phyloP scores from a whole-genome alignment of 106 monocot genomes.

The Allium sativum region DNA sequence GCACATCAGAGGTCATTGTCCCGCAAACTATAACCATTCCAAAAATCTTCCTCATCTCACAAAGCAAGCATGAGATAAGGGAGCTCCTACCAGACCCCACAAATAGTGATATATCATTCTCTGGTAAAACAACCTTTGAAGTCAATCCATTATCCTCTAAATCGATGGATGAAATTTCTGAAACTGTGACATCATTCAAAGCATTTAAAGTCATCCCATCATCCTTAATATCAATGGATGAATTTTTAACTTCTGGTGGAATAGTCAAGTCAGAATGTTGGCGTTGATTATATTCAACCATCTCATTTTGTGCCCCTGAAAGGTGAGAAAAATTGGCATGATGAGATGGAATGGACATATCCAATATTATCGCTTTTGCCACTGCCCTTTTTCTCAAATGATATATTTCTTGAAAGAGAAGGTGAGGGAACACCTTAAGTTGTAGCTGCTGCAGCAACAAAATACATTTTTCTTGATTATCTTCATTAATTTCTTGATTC shows the following conservation, averaged over 20 bases:
- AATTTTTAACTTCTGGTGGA: constrained; percentile 2
- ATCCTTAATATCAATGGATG: constrained; percentile 11
- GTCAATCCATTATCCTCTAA: constrained; percentile 4
- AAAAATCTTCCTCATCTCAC: constrained; percentile 72
- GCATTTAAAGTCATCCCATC: constrained; percentile 8
- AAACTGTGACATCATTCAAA: too few relatives aligned
- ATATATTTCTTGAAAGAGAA: constrained; percentile 49
- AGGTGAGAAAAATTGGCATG: constrained; percentile 4
- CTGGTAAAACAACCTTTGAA: too few relatives aligned
- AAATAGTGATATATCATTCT: too few relatives aligned
- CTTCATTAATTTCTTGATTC: too few relatives aligned
- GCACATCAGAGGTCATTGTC: too few relatives aligned
- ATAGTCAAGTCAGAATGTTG: constrained; percentile 13
- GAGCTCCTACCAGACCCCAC: constrained; percentile 96
- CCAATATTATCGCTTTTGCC: constrained; percentile 65
- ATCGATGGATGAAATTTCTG: constrained; percentile 17
- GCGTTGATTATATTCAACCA: constrained; percentile 20
- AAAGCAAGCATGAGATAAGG: constrained; percentile 55
- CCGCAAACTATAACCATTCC: constrained; percentile 33
- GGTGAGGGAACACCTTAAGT: constrained; percentile 76
- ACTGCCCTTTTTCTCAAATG: constrained; percentile 45
- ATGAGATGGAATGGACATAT: constrained; percentile 11
- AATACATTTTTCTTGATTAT: too few relatives aligned
- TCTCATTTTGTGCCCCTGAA: constrained; percentile 12
- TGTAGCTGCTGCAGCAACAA: constrained; percentile 85